Evolutionary conservation across 495 filamentous ascomycete genomes (phyloP).

Genomic region (Hypoxylon crocopeplum): DNA sequence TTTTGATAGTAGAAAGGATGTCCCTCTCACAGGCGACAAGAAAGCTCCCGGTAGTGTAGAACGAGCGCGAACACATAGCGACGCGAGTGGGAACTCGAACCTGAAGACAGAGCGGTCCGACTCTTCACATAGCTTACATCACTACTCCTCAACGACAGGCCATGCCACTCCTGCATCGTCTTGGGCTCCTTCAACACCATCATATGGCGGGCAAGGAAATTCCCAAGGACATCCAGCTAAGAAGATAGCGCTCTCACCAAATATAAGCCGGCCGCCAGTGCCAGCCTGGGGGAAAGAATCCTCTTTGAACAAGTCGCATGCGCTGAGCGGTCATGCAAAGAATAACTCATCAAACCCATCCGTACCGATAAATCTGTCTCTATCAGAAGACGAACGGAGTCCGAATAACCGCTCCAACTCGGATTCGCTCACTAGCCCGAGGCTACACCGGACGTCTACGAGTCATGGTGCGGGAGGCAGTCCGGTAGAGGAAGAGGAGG

Average conservation of each 20-base stretch:
- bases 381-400: slow-evolving; percentile 75
- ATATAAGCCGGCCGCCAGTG: slow-evolving; percentile 42
- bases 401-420: slow-evolving; percentile 50
- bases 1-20: slow-evolving; percentile 72
- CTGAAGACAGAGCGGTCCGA: slow-evolving; percentile 45
- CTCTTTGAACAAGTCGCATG: slow-evolving; percentile 20
- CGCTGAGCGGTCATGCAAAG: slow-evolving; percentile 32
- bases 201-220: slow-evolving; percentile 27
- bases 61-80: slow-evolving; percentile 39
- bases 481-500: slow-evolving; percentile 77
- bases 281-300: slow-evolving; percentile 43
- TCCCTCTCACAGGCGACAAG: slow-evolving; percentile 63
- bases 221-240: slow-evolving; percentile 42
- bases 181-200: slow-evolving; percentile 28
- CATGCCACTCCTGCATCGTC: slow-evolving; percentile 22
- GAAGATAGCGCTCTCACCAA: slow-evolving; percentile 46
- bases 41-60: slow-evolving; percentile 34
- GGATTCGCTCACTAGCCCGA: slow-evolving; percentile 49
- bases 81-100: slow-evolving; percentile 35
- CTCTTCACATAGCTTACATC: slow-evolving; percentile 42
- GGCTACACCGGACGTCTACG: slow-evolving; percentile 45
- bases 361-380: slow-evolving; percentile 73
- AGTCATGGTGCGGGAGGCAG: slow-evolving; percentile 43
- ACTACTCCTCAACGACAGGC: slow-evolving; percentile 42
- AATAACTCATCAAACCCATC: slow-evolving; percentile 33